Conservation (phyloP, 23 red algal genomes). For the Gracilaria domingensis region DNA sequence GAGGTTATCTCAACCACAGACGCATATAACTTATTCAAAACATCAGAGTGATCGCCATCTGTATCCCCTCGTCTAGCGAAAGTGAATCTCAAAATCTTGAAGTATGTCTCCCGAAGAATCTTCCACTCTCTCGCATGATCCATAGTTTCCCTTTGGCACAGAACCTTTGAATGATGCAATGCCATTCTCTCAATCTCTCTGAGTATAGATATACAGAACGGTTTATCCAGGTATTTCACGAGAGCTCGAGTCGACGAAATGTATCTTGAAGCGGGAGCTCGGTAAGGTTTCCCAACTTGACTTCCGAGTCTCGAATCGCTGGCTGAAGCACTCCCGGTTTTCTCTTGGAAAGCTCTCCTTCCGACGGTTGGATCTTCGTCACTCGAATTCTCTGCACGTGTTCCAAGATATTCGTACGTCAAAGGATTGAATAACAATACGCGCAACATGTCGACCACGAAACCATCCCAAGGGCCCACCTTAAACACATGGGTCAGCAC, state of each 20-base stretch:
- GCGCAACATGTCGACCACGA: constrained; percentile 60
- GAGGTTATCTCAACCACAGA: constrained; percentile 58
- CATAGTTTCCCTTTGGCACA: constrained; percentile 55
- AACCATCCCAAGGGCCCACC: constrained; percentile 59
- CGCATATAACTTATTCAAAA: constrained; percentile 15
- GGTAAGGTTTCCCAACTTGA: constrained; percentile 33
- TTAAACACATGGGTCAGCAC: constrained; percentile 49
- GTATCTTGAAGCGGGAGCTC: constrained; percentile 44
- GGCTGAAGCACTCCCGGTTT: constrained; percentile 35
- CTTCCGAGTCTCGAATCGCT: constrained; percentile 47
- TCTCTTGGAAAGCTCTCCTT: constrained; percentile 57
- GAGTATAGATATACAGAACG: constrained; percentile 48
- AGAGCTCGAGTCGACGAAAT: constrained; percentile 49
- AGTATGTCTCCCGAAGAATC: constrained; percentile 51
- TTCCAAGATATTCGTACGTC: constrained; percentile 25
- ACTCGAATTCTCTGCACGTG: constrained; percentile 21
- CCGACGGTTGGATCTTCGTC: constrained; percentile 40
- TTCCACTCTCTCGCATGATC: constrained; percentile 69
- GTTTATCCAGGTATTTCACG: constrained; percentile 56
- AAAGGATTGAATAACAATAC: constrained; percentile 60
- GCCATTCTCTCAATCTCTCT: constrained; percentile 54
- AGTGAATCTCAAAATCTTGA: constrained; percentile 40
- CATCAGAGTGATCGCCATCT: background rate
- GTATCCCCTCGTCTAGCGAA: constrained; percentile 22
- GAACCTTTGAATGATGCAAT: constrained; percentile 11